Conservation (phyloP, 306 rosid genomes). For the Vicia villosa region DNA sequence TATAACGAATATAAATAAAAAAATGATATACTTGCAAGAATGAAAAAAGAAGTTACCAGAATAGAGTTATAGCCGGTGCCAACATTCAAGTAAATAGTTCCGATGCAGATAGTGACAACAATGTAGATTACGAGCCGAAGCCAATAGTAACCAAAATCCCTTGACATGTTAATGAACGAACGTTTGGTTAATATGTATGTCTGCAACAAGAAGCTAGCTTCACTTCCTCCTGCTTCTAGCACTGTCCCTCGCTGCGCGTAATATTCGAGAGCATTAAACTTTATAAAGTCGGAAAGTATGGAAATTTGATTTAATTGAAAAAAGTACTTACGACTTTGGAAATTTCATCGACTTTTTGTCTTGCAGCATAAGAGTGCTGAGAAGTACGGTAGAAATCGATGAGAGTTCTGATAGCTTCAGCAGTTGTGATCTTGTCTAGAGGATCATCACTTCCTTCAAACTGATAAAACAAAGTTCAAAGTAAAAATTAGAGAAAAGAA, state of each 20-base stretch:
- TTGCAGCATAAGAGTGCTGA: conserved; percentile 68
- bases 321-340: conserved; percentile 75
- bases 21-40: neutral
- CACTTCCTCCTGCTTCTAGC: conserved; percentile 92
- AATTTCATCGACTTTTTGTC: conserved; percentile 76
- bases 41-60: conserved; percentile 55
- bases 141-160: conserved; percentile 98
- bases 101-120: conserved; percentile 87
- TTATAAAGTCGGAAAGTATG: no score
- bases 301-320: no score
- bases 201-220: conserved; percentile 93
- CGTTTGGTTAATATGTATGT: conserved; percentile 76
- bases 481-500: neutral
- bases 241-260: conserved; percentile 76
- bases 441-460: conserved; percentile 90
- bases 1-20: neutral
- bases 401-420: conserved; percentile 84
- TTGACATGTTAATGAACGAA: conserved; percentile 92
- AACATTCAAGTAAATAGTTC: conserved; percentile 79
- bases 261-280: no score
- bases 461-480: conserved; percentile 45
- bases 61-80: conserved; percentile 89
- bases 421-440: conserved; percentile 71
- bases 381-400: conserved; percentile 69
- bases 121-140: conserved; percentile 93